These are phyloP conservation scores for Plasmodium inui DNA, from an alignment of 169 alveolate genomes.

Conservation along the genomic window DNA sequence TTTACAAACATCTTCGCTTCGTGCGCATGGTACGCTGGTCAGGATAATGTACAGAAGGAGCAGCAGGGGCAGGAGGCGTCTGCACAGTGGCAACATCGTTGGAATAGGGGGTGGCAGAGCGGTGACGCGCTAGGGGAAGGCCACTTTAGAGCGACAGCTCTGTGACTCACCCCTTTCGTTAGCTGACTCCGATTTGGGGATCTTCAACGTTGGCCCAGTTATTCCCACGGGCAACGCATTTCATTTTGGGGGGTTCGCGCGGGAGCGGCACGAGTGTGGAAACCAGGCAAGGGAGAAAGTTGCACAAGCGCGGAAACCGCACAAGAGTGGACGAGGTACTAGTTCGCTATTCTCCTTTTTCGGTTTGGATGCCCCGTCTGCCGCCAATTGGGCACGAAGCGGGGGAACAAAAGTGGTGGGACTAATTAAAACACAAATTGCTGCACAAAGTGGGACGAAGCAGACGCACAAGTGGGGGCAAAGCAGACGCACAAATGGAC, in stretches of 20 bases:
- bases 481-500: background rate
- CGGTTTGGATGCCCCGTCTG: background rate
- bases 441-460: no score
- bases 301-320: no score
- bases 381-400: background rate
- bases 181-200: background rate
- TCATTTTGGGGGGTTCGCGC: background rate
- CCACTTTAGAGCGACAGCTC: background rate
- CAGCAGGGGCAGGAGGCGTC: background rate
- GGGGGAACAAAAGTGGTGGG: background rate
- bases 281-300: no score
- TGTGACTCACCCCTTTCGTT: background rate
- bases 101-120: background rate
- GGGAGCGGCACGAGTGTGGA: no score
- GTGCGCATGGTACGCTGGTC: background rate
- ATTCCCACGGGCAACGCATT: background rate
- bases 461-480: background rate
- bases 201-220: background rate
- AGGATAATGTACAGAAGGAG: background rate
- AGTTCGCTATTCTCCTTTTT: background rate
- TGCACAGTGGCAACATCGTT: background rate
- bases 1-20: conserved; percentile 28
- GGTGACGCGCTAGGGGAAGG: background rate
- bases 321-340: background rate
- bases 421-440: no score